A percentile compares a stretch with the other conserved stretches of the same genome.
These are phyloP conservation scores for Tuber melanosporum DNA, from an alignment of 495 filamentous ascomycete species.

Conservation along the genomic window DNA sequence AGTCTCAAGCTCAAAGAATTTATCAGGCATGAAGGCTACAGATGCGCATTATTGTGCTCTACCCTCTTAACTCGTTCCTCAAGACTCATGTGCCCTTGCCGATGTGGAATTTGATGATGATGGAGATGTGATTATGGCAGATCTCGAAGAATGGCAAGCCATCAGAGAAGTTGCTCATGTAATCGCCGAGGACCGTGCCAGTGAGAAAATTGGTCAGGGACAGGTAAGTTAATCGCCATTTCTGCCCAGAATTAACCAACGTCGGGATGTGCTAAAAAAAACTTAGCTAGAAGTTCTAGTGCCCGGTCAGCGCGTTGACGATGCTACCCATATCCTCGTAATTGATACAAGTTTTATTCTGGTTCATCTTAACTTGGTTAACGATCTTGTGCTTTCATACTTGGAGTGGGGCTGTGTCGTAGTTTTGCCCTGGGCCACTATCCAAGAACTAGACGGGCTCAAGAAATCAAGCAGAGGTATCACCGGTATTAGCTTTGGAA, in stretches of 20 bases:
- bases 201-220: not conserved
- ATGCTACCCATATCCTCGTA: conserved; percentile 35
- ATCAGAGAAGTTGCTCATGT: conserved; percentile 28
- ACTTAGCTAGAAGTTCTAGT: conserved; percentile 12
- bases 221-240: not conserved
- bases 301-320: conserved; percentile 18
- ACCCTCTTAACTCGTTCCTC: not conserved
- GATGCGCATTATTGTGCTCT: not conserved
- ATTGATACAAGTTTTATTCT: conserved; percentile 41
- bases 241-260: not conserved
- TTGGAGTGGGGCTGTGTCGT: conserved; percentile 32
- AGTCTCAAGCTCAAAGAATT: not conserved
- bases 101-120: conserved; percentile 31
- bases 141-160: conserved; percentile 31
- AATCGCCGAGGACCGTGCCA: conserved; percentile 21
- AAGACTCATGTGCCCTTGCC: not conserved
- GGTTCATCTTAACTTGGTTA: conserved; percentile 35
- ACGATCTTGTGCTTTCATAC: conserved; percentile 30
- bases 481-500: not conserved
- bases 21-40: not conserved
- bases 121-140: conserved; percentile 39
- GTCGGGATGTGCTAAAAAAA: conserved; percentile 13
- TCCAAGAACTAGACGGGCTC: conserved; percentile 39
- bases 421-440: conserved; percentile 40
- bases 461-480: conserved; percentile 28